A percentile compares a stretch with the other conserved stretches of the same genome.
Conservation (phyloP, 176 grass and related monocot species). For the Musa acuminata region DNA sequence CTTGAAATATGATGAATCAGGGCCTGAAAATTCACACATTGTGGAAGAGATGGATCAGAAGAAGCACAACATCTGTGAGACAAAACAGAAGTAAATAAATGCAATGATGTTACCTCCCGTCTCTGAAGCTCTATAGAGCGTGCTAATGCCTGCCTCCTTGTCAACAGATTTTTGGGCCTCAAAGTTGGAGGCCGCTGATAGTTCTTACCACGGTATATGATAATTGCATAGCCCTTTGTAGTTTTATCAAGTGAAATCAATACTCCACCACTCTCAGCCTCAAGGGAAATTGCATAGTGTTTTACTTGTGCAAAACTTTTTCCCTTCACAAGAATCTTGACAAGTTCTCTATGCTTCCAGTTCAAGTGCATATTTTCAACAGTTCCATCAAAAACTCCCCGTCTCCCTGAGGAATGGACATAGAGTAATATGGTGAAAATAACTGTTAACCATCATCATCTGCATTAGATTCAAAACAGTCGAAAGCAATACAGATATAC, state of each 20-base stretch:
- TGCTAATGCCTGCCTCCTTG: constrained; percentile 64
- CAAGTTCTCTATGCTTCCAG: constrained; percentile 86
- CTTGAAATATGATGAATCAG: constrained; percentile 68
- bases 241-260: constrained; percentile 93
- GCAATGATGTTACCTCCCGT: constrained; percentile 51
- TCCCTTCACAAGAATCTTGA: constrained; percentile 75
- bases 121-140: constrained; percentile 92
- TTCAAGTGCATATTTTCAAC: constrained; percentile 89
- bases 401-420: constrained; percentile 37
- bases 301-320: constrained; percentile 87
- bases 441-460: not conserved
- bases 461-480: not conserved
- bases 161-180: constrained; percentile 65
- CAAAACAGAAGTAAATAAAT: constrained; percentile 2
- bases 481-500: not conserved
- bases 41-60: not conserved
- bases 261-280: constrained; percentile 87
- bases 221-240: constrained; percentile 76
- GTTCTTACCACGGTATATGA: constrained; percentile 87
- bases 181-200: constrained; percentile 62
- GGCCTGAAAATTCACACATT: constrained; percentile 41
- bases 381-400: constrained; percentile 88
- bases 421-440: constrained; percentile 14
- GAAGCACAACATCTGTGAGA: not conserved
- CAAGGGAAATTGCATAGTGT: constrained; percentile 83